These are phyloP conservation scores for Beauveria sp. DNA, from an alignment of 2,329 filamentous ascomycete genomes.

Conservation along the genomic window DNA sequence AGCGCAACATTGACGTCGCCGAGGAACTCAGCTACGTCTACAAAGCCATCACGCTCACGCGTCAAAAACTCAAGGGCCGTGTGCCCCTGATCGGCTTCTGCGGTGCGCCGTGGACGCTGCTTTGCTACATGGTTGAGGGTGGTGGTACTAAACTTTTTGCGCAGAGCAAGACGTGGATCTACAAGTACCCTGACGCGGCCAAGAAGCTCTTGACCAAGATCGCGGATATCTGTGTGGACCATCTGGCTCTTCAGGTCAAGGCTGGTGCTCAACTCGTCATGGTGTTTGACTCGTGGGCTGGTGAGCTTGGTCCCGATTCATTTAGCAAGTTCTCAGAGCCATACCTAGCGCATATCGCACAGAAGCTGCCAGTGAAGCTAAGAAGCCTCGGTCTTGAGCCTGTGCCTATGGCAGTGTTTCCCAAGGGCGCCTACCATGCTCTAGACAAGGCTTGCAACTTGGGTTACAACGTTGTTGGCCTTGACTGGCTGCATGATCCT, in stretches of 20 bases:
- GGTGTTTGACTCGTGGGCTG: conserved; percentile 98
- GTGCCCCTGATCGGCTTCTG: conserved; percentile 96
- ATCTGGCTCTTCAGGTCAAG: conserved; percentile 83
- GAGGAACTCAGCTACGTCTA: conserved; percentile 89
- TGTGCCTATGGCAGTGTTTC: conserved; percentile 96
- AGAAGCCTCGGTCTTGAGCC: conserved; percentile 65
- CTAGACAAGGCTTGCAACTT: conserved; percentile 81
- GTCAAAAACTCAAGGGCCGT: conserved; percentile 71
- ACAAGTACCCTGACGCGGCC: conserved; percentile 73
- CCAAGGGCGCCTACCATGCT: conserved; percentile 95
- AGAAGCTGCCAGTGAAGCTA: conserved; percentile 68
- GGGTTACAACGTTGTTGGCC: conserved; percentile 86
- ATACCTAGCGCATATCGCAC: conserved; percentile 76
- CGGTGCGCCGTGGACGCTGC: conserved; percentile 89
- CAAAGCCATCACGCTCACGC: conserved; percentile 84
- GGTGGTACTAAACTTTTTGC: conserved; percentile 88
- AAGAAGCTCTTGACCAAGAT: conserved; percentile 85
- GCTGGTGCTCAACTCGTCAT: conserved; percentile 91
- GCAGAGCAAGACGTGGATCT: conserved; percentile 94
- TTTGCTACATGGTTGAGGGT: conserved; percentile 99
- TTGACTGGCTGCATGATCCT: conserved; percentile 93
- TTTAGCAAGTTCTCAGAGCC: conserved; percentile 84
- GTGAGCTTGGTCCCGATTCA: conserved; percentile 78
- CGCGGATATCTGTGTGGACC: conserved; percentile 87
- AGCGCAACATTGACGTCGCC: conserved; percentile 73